phyloP scores from a whole-genome alignment of 2,329 filamentous ascomycete species.

The Emericellopsis atlantica region DNA sequence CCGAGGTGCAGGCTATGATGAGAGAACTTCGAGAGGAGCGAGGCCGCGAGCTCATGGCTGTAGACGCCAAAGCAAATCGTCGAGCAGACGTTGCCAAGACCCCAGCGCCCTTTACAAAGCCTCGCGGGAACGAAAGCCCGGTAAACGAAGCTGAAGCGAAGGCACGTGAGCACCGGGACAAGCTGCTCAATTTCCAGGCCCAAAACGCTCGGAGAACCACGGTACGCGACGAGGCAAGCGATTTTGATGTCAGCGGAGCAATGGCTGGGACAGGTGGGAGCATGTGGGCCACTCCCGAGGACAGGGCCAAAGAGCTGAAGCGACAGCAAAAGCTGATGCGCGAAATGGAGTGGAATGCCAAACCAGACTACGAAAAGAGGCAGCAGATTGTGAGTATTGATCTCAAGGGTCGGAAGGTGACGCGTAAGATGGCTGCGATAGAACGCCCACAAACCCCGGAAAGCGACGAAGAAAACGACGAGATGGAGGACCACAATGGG shows the following conservation, averaged over 20 bases:
- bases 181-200: constrained; percentile 68
- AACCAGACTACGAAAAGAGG: constrained; percentile 81
- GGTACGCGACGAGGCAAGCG: constrained; percentile 71
- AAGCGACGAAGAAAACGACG: constrained; percentile 21
- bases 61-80: constrained; percentile 59
- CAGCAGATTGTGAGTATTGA: constrained; percentile 78
- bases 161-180: constrained; percentile 70
- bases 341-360: constrained; percentile 76
- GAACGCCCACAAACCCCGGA: constrained; percentile 45
- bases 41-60: constrained; percentile 74
- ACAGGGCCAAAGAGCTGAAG: constrained; percentile 72
- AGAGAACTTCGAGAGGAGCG: constrained; percentile 72
- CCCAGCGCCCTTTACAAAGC: constrained; percentile 45
- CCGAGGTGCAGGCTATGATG: constrained; percentile 78
- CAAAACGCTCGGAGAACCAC: constrained; percentile 76
- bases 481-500: constrained; percentile 12
- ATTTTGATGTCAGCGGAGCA: constrained; percentile 40
- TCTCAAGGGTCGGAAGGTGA: constrained; percentile 63
- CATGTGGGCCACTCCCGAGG: constrained; percentile 77
- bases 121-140: constrained; percentile 17
- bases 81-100: constrained; percentile 51
- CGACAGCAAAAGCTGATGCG: constrained; percentile 72
- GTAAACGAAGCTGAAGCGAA: constrained; percentile 48
- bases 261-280: constrained; percentile 27
- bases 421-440: constrained; percentile 55